These are phyloP conservation scores for Raddia distichophylla DNA, from an alignment of 176 grass and related monocot species.

Conservation along the genomic window DNA sequence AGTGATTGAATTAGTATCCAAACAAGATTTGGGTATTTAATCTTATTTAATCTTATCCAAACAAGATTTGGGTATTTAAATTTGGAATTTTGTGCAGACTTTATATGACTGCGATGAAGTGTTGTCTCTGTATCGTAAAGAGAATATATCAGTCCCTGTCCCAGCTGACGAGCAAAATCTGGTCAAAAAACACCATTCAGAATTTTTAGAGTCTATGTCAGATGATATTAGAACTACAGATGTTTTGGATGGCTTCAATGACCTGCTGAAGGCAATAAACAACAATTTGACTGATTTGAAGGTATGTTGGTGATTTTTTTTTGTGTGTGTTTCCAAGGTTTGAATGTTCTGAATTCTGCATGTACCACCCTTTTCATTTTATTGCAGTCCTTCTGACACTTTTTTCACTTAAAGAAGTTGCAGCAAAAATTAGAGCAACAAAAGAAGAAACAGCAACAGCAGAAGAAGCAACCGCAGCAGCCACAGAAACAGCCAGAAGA, in stretches of 20 bases:
- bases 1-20: constrained; percentile 8
- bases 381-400: constrained; percentile 26
- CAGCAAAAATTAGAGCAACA: constrained; percentile 55
- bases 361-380: neutral
- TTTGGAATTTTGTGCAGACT: constrained; percentile 53
- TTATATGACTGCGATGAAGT: constrained; percentile 72
- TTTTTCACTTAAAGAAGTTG: constrained; percentile 42
- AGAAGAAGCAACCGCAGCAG: constrained; percentile 57
- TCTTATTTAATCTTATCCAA: constrained; percentile 9
- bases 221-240: constrained; percentile 82
- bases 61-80: too few species aligned
- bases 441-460: constrained; percentile 57
- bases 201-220: constrained; percentile 75
- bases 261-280: constrained; percentile 90
- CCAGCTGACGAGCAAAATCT: constrained; percentile 62
- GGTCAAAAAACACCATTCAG: constrained; percentile 52
- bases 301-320: constrained; percentile 44
- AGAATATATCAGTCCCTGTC: constrained; percentile 46
- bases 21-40: neutral
- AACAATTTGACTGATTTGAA: constrained; percentile 82
- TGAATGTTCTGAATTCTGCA: neutral
- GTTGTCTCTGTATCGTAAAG: constrained; percentile 51
- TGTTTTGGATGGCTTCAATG: constrained; percentile 87
- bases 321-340: neutral
- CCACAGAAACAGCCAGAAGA: constrained; percentile 55